Evolutionary conservation across 2,329 filamentous ascomycete species (phyloP), one percentile per base, ranked within the genome.

Genomic region (Phyllosticta ampelicida): DNA sequence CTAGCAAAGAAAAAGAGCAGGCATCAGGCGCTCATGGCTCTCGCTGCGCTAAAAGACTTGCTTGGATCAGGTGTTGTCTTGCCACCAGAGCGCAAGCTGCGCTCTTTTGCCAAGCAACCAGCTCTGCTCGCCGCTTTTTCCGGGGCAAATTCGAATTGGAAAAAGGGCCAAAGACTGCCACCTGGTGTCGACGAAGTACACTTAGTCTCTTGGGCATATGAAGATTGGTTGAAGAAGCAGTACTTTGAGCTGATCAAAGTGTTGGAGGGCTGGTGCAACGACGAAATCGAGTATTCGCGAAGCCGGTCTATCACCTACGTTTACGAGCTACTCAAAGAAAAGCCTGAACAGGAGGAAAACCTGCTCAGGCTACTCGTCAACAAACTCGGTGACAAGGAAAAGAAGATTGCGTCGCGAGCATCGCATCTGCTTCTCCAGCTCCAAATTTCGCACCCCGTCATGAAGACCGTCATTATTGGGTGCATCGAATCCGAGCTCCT

Each of bases 291-390:
- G 68, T 97, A 92, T 73, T 90, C 95, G 48, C 86, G 95, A 61
- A 87, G 86, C 53, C 85, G 89, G 63, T 88, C 92, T 3, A 80
- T 99, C 51, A 94, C 90, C 63, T 95, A 96, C 66, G 86, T 97
- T 44, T 97, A 86, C 69, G 90, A 92, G 62, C 77, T 99, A 48
- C 77, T 99, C 61, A 94, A 90, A 71, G 91, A 96, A 71, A 99
- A 96, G 74, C 92, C 94, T 0, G 94, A 99, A 72, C 94, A 99
- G 69, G 94, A 99, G 72, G 87, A 92, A 58, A 99, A 99, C 70
- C 76, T 99, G 62, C 77, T 99, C 61, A 85, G 92, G 56, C 77
- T 99, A 58, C 76, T 99, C 60, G 90, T 99, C 64, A 97, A 97
- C 77, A 99, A 99, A 73, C 82, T 99, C 23, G 92, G 95, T 65